Evolutionary conservation across 257 asterid species (phyloP).

Genomic region (Ocimum tenuiflorum): DNA sequence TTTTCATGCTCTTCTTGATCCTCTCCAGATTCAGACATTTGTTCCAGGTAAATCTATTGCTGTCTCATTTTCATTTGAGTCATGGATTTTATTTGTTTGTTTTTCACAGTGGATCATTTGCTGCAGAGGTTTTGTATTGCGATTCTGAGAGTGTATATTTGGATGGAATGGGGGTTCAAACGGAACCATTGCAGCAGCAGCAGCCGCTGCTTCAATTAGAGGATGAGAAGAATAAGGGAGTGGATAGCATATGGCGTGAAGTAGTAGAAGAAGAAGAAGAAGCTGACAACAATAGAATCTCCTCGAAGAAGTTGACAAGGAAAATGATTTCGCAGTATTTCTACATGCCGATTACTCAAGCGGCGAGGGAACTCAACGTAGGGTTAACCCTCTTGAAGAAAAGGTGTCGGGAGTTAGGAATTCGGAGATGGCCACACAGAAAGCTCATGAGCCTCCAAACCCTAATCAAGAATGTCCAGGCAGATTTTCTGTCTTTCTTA

Average conservation of each 20-base stretch:
- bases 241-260: not conserved
- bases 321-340: conserved; percentile 48
- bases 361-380: conserved; percentile 67
- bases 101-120: not conserved
- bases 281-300: not conserved
- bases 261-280: not conserved
- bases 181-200: not conserved
- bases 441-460: conserved; percentile 84
- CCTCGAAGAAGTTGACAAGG: conserved; percentile 34
- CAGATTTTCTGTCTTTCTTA: conserved; percentile 3
- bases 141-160: conserved; percentile 9
- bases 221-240: conserved; percentile 3
- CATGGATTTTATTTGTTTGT: no score
- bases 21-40: conserved; percentile 11
- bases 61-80: not conserved
- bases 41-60: conserved; percentile 30
- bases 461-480: conserved; percentile 80
- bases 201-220: conserved; percentile 10
- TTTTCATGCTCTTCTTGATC: conserved; percentile 20
- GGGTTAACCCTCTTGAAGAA: conserved; percentile 82
- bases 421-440: conserved; percentile 81
- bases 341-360: conserved; percentile 73
- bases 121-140: conserved; percentile 22
- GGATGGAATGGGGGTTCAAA: conserved; percentile 22
- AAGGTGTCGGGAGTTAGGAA: conserved; percentile 79